Evolutionary conservation across 345 rosid genomes (phyloP), one percentile per base, ranked within the genome.

Genomic region (Moringa oleifera): DNA sequence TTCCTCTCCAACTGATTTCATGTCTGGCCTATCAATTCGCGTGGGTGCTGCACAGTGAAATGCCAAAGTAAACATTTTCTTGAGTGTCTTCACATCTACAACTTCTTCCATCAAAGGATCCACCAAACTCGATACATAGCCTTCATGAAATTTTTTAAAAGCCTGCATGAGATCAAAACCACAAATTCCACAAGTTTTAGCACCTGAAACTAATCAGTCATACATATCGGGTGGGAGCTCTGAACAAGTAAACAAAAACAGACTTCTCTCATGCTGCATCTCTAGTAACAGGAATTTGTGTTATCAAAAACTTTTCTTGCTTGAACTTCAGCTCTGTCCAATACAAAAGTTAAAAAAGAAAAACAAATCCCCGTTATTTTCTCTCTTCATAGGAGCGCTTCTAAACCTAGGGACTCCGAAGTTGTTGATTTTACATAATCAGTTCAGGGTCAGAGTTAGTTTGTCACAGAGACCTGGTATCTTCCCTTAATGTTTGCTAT

Each of bases 11-110:
- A 85, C 99, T 21, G 75, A 51, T 72, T 82, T 83, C 99, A 94
- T 94, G 62, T 86, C 88, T 0, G 97, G 99, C 23, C 97, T 74
- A 45, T 90, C 92, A n/a, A 66, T 31, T 62, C 92, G 62, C 23
- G 79, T 55, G 0, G 99, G 99, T 20, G 97, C 99, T 16, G 96
- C 95, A 70, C 99, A 94, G 20, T 86, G 84, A 67, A 94, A 72
- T 31, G 97, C 99, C 76, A 94, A 79, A 68, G 69, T 69, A 65
- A 88, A 83, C 68, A 88, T 81, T 72, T 83, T 88, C 67, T n/a
- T 25, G 15, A 90, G 77, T 61, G 81, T 64, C 53, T 78, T 83
- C 8, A 37, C 66, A 31, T 75, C 78, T 23, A 88, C 81, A 7
- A 47, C 69, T 47, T 86, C 93, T 67, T 77, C 81, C 83, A 83